These are phyloP conservation scores for Helianthus annuus DNA, from an alignment of 129 eudicot genomes.

Conservation along the genomic window DNA sequence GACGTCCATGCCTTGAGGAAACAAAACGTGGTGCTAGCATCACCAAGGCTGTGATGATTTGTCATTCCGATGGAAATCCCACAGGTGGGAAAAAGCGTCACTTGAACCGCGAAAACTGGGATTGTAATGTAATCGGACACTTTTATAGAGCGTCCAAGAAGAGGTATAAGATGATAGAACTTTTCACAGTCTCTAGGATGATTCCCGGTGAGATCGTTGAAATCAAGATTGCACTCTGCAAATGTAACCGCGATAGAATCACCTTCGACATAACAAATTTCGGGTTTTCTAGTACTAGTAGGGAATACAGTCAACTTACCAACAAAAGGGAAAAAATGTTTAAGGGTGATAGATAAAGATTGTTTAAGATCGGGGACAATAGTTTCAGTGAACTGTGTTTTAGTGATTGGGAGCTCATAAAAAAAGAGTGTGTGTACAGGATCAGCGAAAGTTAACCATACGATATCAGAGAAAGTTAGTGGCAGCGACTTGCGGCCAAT, in stretches of 20 bases:
- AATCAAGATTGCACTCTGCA: no score
- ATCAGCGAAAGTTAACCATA: neutral
- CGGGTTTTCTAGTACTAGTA: no score
- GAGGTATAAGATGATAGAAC: neutral
- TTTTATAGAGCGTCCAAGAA: neutral
- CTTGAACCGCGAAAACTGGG: neutral
- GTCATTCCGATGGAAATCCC: neutral
- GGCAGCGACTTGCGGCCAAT: neutral
- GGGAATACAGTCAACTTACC: neutral
- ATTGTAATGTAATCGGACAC: neutral
- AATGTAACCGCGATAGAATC: no score
- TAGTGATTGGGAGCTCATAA: neutral
- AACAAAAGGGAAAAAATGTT: neutral
- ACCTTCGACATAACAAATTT: no score
- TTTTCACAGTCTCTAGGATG: no score
- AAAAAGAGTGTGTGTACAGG: neutral
- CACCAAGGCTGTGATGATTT: slow-evolving; percentile 1
- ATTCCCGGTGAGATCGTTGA: no score
- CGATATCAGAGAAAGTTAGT: neutral
- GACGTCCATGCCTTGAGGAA: neutral
- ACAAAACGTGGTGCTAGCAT: neutral
- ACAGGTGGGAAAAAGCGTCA: neutral
- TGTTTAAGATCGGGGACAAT: neutral
- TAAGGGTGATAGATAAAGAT: neutral
- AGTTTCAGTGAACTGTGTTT: neutral